Evolutionary conservation across 257 asterid genomes (phyloP).

Genomic region (Jacaranda mimosifolia): DNA sequence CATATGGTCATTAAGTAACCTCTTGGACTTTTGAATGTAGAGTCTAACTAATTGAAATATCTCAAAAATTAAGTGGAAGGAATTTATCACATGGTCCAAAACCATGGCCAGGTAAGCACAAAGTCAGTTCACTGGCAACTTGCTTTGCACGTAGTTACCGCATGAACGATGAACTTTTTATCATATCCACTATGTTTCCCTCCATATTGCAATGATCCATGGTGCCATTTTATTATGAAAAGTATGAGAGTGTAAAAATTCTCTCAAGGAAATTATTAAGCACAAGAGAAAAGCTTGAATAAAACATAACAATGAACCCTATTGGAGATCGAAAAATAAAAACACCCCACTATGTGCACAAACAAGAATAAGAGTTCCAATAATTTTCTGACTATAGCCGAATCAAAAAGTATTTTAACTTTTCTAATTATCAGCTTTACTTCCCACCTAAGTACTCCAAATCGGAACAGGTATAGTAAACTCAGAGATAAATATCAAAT

Average conservation of each 20-base stretch:
- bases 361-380: constrained; percentile 10
- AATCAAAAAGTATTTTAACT: background rate
- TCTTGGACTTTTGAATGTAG: background rate
- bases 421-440: background rate
- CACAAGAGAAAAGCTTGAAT: constrained; percentile 1
- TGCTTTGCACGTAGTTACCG: constrained; percentile 5
- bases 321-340: background rate
- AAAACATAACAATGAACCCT: background rate
- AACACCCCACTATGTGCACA: background rate
- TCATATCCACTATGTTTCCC: constrained; percentile 1
- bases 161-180: background rate
- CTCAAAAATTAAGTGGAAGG: background rate
- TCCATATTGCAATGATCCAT: constrained; percentile 22
- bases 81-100: background rate
- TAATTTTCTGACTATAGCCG: background rate
- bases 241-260: background rate
- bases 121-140: background rate
- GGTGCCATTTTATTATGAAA: constrained; percentile 19
- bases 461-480: background rate
- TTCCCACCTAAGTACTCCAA: constrained; percentile 11
- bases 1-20: constrained; percentile 38
- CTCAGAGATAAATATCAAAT: too few species aligned
- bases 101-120: constrained; percentile 21
- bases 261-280: background rate
- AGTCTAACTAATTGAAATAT: constrained; percentile 19